Evolutionary conservation across 306 rosid species (phyloP).

Genomic region (Prunus dulcis): DNA sequence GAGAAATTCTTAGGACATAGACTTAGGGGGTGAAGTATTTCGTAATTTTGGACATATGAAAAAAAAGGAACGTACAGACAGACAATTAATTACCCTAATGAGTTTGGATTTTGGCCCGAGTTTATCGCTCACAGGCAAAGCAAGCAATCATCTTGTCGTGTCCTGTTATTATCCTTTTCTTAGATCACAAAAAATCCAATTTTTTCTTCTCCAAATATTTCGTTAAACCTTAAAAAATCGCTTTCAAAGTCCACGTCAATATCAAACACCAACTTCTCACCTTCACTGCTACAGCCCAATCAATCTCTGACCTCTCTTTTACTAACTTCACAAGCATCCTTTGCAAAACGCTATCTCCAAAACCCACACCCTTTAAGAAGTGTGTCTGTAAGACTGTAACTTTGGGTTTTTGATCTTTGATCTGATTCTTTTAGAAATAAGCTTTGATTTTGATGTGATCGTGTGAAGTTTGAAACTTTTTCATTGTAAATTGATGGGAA

Average conservation of each 20-base stretch:
- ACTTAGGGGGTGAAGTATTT: not conserved
- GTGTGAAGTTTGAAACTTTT: constrained; percentile 28
- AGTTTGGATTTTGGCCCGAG: not conserved
- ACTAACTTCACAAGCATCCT: constrained; percentile 36
- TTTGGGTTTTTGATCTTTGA: not conserved
- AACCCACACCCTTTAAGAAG: not conserved
- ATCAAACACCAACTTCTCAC: constrained; percentile 1
- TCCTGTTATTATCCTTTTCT: not conserved
- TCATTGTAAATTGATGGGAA: constrained; percentile 47
- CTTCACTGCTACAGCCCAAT: constrained; percentile 5
- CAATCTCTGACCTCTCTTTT: constrained; percentile 23
- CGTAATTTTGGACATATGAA: not conserved
- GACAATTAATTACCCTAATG: not conserved
- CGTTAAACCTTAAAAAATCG: not conserved
- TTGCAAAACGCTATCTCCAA: constrained; percentile 11
- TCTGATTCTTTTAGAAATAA: not conserved
- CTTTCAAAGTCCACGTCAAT: constrained; percentile 33
- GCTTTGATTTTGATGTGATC: constrained; percentile 20
- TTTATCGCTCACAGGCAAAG: not conserved
- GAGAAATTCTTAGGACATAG: not conserved
- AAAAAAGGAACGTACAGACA: not conserved
- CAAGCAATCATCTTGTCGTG: not conserved
- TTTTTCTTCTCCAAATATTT: not conserved
- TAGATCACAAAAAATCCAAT: not conserved
- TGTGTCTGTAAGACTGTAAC: not conserved